Evolutionary conservation across 208 protist species (phyloP), one percentile per base, ranked within the genome.

Genomic region (Trypanosoma congolense): DNA sequence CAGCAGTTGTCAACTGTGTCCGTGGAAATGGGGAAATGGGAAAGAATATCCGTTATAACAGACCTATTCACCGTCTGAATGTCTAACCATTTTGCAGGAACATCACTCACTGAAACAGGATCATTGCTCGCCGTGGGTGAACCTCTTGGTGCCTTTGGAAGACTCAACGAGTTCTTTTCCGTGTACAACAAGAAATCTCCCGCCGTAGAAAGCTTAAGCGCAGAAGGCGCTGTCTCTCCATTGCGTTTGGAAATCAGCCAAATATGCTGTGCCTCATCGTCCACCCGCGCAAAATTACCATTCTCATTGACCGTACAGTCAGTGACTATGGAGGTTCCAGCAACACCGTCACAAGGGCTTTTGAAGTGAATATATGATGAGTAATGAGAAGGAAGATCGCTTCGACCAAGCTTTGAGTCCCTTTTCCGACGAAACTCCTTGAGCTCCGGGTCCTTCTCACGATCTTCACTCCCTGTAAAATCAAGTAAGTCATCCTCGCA

Each of bases 401-500:
- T n/a, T n/a, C n/a, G n/a, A 19, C 35, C 24, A 16, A 1, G 47
- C 29, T 28, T 51, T 42, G 68, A 81, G 58, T 71, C 84, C 38
- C 63, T 66, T 35, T 79, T 79, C 16, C 62, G 69, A 2, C 83
- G 48, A 24, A 82, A 71, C 5, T 73, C 63, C 41, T 61, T 40
- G 42, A 80, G 70, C 6, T 66, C 56, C 8, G 38, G 50, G 31
- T 52, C 56, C 8, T 45, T n/a, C 21, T 16, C 16, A 12, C 57
- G 36, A 0, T 42, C 51, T 30, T 72, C 66, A 19, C 36, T 24
- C 12, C 87, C 87, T 28, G 70, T 74, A 65, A 89, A 87, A 61
- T 93, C 80, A 36, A 93, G 70, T 12, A 93, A 66, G 24, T 93
- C 82, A 16, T 73, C 78, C 33, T 78, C 80, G 24, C 90, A 70